Percentiles rank a stretch among this genome's conserved stretches.
Conservation (phyloP, 2,329 filamentous ascomycete species). For the Hypoxylon sp. region DNA sequence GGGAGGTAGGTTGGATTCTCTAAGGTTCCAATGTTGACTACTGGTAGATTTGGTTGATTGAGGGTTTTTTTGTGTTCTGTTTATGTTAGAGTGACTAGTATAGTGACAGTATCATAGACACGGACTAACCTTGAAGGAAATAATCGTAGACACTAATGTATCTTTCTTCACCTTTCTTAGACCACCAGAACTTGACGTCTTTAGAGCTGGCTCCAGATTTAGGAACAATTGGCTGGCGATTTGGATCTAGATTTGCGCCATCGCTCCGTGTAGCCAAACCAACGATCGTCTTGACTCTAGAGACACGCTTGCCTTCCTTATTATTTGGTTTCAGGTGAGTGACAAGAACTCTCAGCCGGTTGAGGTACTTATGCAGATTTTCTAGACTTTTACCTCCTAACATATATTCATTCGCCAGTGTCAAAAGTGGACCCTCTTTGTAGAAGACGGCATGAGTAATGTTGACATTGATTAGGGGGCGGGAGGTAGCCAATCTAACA, state of each 20-base stretch:
- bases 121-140: conserved; percentile 61
- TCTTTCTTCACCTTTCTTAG: conserved; percentile 40
- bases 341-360: conserved; percentile 56
- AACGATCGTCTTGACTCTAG: conserved; percentile 57
- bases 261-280: conserved; percentile 57
- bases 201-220: conserved; percentile 63
- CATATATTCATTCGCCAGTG: conserved; percentile 35
- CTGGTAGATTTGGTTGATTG: conserved; percentile 59
- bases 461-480: conserved; percentile 57
- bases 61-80: conserved; percentile 57
- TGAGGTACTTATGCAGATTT: conserved; percentile 57
- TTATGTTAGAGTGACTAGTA: not conserved
- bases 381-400: not conserved
- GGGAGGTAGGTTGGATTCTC: conserved; percentile 71
- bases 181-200: conserved; percentile 68
- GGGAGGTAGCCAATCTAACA: conserved; percentile 54
- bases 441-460: conserved; percentile 57
- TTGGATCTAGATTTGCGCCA: conserved; percentile 48
- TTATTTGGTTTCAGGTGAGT: conserved; percentile 58
- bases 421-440: conserved; percentile 46
- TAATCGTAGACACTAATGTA: conserved; percentile 69
- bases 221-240: conserved; percentile 49
- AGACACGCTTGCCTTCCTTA: conserved; percentile 53
- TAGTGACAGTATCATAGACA: not conserved
- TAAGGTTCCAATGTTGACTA: conserved; percentile 72